Base-by-base conservation (phyloP, 2,329 filamentous ascomycete species). In the Curvularia lunata region DNA sequence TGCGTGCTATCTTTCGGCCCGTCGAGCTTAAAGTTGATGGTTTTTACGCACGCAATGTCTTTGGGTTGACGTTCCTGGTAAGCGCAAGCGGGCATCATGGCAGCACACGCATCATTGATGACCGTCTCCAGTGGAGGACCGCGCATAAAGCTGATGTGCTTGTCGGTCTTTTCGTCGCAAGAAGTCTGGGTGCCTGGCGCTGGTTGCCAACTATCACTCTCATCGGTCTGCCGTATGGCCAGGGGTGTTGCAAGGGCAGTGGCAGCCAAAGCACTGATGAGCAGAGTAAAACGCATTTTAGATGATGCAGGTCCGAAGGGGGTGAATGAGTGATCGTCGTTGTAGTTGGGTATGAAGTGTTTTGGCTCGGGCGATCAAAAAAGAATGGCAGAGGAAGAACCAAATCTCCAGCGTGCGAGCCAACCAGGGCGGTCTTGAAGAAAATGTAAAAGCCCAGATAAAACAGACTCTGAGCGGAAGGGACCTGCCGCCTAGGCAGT, bases 41-140 rank as follows among this genome's bases (percentile, higher is more conserved):
- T 56, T 28, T 61, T 58, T 23, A 56, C 52, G 56, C 70, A 73
- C 7, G 64, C n/a, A 2, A 45, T 62, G 25, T 54, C 63, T 1
- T 58, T 10, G 7, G 62, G 28, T 5, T 64, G 38, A 23, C 56
- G 65, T 7, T 66, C 59, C 34, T 48, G 64, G 41, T 68, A 69
- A 7, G 71, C 71, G 42, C 71, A 73, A 3, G 34, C 25, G 1
- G 67, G 66, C 63, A 73, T 68, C 63, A 73, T 71, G 18, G 61
- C 67, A 16, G 63, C 67, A 42, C 71, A 73, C 40, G 69, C 71
- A 40, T 70, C 46, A 32, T 69, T 62, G 25, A 72, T 41, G 5
- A 71, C 59, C 3, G 56, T 58, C 18, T 65, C 57, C 8, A 68
- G 45, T 40, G 67, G 65, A 7, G 67, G 62, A 10, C 64, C 67